Base-by-base conservation (phyloP, 2,329 filamentous ascomycete genomes). In the Alternaria metachromatica region DNA sequence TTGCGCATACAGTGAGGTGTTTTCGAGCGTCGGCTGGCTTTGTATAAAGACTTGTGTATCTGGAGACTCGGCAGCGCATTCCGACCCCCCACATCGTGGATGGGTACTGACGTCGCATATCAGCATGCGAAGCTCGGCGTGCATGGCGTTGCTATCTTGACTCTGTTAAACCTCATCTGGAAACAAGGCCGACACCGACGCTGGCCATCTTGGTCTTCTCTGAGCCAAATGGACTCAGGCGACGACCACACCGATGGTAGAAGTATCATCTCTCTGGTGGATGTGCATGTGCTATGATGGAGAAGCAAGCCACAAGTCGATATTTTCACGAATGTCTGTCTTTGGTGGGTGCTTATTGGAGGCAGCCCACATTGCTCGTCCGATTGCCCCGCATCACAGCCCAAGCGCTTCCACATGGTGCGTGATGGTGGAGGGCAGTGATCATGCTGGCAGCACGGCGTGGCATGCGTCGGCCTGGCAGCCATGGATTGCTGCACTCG, bases 161-260 rank as follows among this genome's bases (percentile, higher is more conserved):
- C 41, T 60, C 37, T 51, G 45, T 37, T 65, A 60, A 57, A 55
- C 72, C 71, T 62, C 51, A 68, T 76, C 49, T 64, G 75, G 75
- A 64, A 78, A 59, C 54, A 77, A 69, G 63, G 66, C 75, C 75
- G 76, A 55, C 43, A 43, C 25, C 51, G 37, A 37, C 23, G 49
- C 3, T 51, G 49, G 49, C 49, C 49, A n/a, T 53, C 13, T 55
- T 26, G 37, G 23, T 55, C 21, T 20, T 18, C 53, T 55, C 49
- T 53, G 20, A 21, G 20, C 30, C 9, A 53, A 11, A 53, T 7
- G 12, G 20, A 18, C 21, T 21, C 30, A 25, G 49, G 49, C 30
- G 49, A 53, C 20, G 12, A 41, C 28, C 20, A 53, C 49, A 53
- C 49, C 13, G 20, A 53, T 53, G 49, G 49, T 41, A 41, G n/a